Conservation (phyloP, 441 rosid species). For the Isatis lusitanica region DNA sequence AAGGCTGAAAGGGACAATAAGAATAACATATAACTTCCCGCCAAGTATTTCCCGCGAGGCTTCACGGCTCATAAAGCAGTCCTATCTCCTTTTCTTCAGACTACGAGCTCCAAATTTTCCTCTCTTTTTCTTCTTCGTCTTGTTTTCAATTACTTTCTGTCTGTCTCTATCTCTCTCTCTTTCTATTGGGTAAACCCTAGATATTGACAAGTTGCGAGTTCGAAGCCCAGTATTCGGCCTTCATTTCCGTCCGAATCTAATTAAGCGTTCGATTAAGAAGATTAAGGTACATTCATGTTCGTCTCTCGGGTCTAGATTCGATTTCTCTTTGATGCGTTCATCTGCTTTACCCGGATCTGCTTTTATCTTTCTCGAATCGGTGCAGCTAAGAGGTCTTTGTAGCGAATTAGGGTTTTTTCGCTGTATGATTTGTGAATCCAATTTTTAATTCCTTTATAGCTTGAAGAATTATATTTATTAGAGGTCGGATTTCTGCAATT, state of each 20-base stretch:
- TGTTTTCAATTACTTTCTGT: background rate
- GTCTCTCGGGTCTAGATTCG: background rate
- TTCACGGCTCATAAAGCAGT: background rate
- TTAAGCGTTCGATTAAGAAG: background rate
- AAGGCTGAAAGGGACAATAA: background rate
- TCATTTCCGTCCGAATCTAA: background rate
- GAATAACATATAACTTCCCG: background rate
- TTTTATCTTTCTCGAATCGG: background rate
- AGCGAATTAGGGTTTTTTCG: conserved; percentile 28
- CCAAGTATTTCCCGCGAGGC: conserved; percentile 23
- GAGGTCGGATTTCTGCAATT: background rate
- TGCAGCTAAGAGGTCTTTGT: background rate
- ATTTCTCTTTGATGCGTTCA: background rate
- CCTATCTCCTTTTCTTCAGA: background rate
- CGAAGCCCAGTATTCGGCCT: conserved; percentile 6
- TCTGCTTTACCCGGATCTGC: background rate
- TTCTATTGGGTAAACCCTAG: conserved; percentile 15
- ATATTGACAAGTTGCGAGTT: background rate
- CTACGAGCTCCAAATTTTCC: background rate
- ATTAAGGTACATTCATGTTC: conserved; percentile 8
- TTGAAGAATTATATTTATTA: background rate
- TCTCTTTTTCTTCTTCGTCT: background rate
- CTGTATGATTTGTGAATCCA: background rate
- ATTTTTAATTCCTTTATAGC: background rate
- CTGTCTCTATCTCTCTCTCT: background rate